Conservation (phyloP, 306 rosid species). For the Sindora glabra region DNA sequence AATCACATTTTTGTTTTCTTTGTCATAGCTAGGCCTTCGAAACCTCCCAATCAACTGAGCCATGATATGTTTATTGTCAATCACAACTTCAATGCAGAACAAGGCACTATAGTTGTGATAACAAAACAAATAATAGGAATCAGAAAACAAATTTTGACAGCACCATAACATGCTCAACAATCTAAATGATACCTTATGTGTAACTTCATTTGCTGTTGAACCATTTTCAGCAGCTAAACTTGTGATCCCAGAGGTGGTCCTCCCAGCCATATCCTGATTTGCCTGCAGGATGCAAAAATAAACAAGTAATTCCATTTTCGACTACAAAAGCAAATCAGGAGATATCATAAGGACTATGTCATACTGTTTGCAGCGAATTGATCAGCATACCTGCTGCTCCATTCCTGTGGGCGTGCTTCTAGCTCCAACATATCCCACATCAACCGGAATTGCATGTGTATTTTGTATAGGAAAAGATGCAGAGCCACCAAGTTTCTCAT, state of each 20-base stretch:
- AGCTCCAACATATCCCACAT: constrained; percentile 36
- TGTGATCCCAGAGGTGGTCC: constrained; percentile 16
- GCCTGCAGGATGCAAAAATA: constrained; percentile 22
- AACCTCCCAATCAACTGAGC: background rate
- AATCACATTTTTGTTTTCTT: background rate
- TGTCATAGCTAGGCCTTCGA: background rate
- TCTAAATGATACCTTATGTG: constrained; percentile 27
- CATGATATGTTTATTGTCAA: background rate
- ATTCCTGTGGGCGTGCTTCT: constrained; percentile 25
- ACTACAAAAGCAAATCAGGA: background rate
- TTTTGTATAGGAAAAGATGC: constrained; percentile 35
- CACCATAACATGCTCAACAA: background rate
- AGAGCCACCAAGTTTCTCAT: constrained; percentile 30
- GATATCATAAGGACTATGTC: background rate
- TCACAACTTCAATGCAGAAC: background rate
- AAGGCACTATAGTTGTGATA: background rate
- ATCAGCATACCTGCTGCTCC: constrained; percentile 47
- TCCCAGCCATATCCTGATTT: constrained; percentile 24
- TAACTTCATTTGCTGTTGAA: constrained; percentile 15
- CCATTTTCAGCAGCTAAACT: constrained; percentile 24
- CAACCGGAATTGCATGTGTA: constrained; percentile 21
- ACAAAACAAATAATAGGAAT: background rate
- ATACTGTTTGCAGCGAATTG: constrained; percentile 5
- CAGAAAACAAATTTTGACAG: background rate
- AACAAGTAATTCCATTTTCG: background rate